A percentile compares a stretch with the other conserved stretches of the same genome.
Evolutionary conservation across 257 asterid species (phyloP).

Genomic region (Misopates orontium): DNA sequence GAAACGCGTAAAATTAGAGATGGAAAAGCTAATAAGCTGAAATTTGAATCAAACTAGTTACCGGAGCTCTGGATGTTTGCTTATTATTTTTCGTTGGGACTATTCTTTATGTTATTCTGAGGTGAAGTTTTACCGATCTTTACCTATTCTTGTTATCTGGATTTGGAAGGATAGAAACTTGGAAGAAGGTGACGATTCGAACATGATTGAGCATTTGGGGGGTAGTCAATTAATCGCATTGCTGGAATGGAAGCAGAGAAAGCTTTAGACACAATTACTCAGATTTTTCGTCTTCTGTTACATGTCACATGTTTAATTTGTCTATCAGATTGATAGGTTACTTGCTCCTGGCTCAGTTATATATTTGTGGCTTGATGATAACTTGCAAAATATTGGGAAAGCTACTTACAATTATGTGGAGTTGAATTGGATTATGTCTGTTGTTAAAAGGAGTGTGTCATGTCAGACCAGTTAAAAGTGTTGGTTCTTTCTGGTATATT

Average conservation of each 20-base stretch:
- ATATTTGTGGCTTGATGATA: too few species aligned
- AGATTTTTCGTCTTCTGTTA: neutral
- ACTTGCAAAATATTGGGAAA: neutral
- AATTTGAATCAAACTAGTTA: neutral
- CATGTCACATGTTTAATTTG: too few species aligned
- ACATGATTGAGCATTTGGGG: neutral
- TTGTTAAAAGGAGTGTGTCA: neutral
- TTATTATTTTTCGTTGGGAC: too few species aligned
- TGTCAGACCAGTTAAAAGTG: conserved; percentile 6
- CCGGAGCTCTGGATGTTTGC: neutral
- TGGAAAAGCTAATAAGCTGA: neutral
- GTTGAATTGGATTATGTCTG: conserved; percentile 2
- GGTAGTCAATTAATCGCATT: neutral
- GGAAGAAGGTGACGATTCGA: neutral
- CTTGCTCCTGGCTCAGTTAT: too few species aligned
- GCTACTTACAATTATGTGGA: conserved; percentile 3
- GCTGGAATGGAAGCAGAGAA: neutral
- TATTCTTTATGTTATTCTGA: too few species aligned
- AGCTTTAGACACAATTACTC: neutral
- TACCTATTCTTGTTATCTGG: too few species aligned
- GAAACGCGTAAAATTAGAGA: neutral
- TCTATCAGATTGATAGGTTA: too few species aligned
- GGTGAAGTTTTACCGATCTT: too few species aligned
- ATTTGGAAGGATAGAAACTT: too few species aligned
- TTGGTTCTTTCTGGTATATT: conserved; percentile 5